Evolutionary conservation across 257 asterid species (phyloP), one percentile per base, ranked within the genome.

Genomic region (Paulownia fortunei): DNA sequence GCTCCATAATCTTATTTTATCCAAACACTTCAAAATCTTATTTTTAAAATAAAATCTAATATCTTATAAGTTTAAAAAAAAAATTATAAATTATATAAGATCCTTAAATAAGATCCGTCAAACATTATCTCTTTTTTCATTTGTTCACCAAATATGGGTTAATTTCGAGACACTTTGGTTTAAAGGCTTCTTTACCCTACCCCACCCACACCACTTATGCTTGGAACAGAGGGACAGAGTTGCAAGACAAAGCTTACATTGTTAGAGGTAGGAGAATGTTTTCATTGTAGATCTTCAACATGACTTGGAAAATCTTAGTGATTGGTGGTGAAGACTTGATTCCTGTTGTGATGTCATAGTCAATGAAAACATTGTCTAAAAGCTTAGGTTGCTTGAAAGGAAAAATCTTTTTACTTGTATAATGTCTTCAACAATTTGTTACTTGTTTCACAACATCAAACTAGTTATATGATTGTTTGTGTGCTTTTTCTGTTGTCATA

Each of bases 251-350:
- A 27, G 58, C 62, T 19, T 62, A 36, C 11, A 23, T 47, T 13
- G 44, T 62, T 69, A 13, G 55, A 26, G 24, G 52, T 18, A 24
- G 74, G 76, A 66, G 64, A 60, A 73, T 18, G 41, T 55, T 54
- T 55, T 46, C 59, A 18, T 32, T 79, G n/a, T 52, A 76, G 84
- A 79, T 72, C 75, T 62, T 55, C 58, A 51, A 44, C 32, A 21
- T 37, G 64, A 55, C 65, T 26, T 23, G 70, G 55, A 23, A 10
- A 19, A n/a, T 49, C 12, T 60, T 37, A 7, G 1, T 60, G 19
- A 41, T 66, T 37, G 58, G 67, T 44, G 51, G 30, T 8, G 16
- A 13, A 44, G 58, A 27, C 42, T 32, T 18, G 21, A 27, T 27
- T 32, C 54, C 30, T 52, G 42, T 77, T 54, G n/a, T 41, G 61